Base-by-base conservation (phyloP, 371 early-diverging fungal genomes). In the Apophysomyces trapeziformis region DNA sequence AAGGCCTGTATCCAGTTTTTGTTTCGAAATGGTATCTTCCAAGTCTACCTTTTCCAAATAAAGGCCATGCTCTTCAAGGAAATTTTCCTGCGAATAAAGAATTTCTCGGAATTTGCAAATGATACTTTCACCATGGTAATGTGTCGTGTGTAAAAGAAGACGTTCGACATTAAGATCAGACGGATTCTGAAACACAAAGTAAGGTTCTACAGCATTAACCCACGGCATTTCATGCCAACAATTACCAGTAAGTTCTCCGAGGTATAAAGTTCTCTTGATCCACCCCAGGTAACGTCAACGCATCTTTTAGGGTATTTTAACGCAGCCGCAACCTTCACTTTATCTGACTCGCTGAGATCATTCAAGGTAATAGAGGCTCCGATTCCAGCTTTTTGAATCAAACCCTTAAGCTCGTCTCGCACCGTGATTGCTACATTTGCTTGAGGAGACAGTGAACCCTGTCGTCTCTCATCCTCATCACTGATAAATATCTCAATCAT, bases 101-200 rank as follows among this genome's bases (percentile, higher is more conserved):
- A 78, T 68, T 46, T 76, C 60, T 36, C 80, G 72, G 50, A 87
- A 79, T 45, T 79, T 83, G 21, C 79, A 70, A 46, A 84, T 82
- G 46, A 85, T 83, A 45, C 79, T 79, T n/a, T 74, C 63, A 5
- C 79, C 71, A 61, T 85, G 85, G 63, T 79, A 77, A 54, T 75
- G 72, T 8, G 85, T 86, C 5, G 79, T 75, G 65, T 79, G 84
- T 47, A 83, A 63, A 12, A 87, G 66, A 18, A 87, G 63, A 7
- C 77, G 71, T 45, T 86, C 87, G 6, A 81, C 70, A 38, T 84
- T 79, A 13, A 87, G 57, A 60, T 84, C 73, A 0, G 84, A 75
- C 9, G 87, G 74, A 35, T 84, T 76, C 84, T 84, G 65, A 11
- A 41, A 47, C n/a, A 59, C 57, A 12, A 61, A 21, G 57, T 14